Percentiles rank a stretch among this genome's conserved stretches.
phyloP scores from a whole-genome alignment of 2,329 filamentous ascomycete genomes.

The Cercospora sp. region DNA sequence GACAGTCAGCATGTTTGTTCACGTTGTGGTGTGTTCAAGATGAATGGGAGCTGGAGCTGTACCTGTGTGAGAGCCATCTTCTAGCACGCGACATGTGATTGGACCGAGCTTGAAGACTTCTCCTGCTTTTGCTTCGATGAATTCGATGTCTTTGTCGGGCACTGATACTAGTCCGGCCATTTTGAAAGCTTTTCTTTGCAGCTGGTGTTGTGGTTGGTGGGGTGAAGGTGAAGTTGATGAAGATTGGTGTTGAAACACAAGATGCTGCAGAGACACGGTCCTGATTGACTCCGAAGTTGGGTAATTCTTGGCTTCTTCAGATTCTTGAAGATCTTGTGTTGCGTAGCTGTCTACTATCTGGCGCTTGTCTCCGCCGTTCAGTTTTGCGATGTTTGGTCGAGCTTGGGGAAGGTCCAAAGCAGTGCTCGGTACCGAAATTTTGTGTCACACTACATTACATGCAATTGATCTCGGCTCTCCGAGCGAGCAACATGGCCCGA shows the following conservation, averaged over 20 bases:
- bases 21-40: not conserved
- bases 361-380: not conserved
- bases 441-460: not conserved
- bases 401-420: not conserved
- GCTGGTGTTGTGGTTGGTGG: not conserved
- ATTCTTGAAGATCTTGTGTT: not conserved
- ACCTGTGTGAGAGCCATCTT: conserved; percentile 55
- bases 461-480: not conserved
- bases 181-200: not conserved
- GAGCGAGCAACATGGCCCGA: not conserved
- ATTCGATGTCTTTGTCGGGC: conserved; percentile 50
- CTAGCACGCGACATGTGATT: conserved; percentile 53
- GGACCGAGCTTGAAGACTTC: conserved; percentile 54
- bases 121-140: conserved; percentile 50
- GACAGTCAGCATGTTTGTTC: not conserved
- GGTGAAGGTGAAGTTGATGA: not conserved
- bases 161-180: conserved; percentile 38
- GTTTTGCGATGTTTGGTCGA: not conserved
- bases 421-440: not conserved
- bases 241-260: not conserved
- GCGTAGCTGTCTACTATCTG: not conserved
- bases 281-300: not conserved
- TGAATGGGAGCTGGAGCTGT: not conserved
- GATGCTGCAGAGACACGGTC: not conserved
- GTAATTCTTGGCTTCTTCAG: not conserved